Evolutionary conservation across 257 asterid genomes (phyloP).

Genomic region (Penstemon davidsonii): DNA sequence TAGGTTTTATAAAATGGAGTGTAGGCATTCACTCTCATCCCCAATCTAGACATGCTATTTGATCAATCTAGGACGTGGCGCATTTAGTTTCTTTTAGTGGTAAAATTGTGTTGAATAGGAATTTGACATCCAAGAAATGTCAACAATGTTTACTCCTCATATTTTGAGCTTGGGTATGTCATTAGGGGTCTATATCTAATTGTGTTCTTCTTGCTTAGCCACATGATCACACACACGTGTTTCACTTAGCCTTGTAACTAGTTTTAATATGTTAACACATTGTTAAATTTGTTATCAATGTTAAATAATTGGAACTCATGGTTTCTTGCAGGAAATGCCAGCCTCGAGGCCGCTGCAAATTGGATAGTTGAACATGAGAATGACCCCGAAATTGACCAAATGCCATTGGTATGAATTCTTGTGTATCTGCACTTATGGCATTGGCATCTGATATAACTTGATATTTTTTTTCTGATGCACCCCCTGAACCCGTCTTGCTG

Average conservation of each 20-base stretch:
- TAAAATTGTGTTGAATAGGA: neutral
- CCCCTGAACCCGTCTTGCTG: neutral
- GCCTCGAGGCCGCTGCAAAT: constrained; percentile 81
- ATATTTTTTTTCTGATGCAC: neutral
- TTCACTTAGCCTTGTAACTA: neutral
- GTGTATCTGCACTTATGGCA: constrained; percentile 3
- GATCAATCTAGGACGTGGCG: neutral
- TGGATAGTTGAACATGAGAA: constrained; percentile 95
- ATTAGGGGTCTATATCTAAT: neutral
- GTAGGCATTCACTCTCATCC: neutral
- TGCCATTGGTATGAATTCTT: constrained; percentile 67
- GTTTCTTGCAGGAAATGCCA: constrained; percentile 61
- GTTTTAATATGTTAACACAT: constrained; percentile 3
- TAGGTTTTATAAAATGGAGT: neutral
- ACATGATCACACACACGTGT: neutral
- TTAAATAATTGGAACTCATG: neutral
- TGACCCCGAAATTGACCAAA: constrained; percentile 79
- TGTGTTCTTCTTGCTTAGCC: neutral
- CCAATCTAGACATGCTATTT: neutral
- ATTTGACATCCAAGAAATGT: neutral
- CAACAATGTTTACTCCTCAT: neutral
- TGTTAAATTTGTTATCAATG: constrained; percentile 15
- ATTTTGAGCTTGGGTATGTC: neutral
- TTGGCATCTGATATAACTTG: constrained; percentile 11
- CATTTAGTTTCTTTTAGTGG: neutral